These are phyloP conservation scores for Leccinum variicolor DNA, from an alignment of 768 basidiomycete genomes.

Conservation along the genomic window DNA sequence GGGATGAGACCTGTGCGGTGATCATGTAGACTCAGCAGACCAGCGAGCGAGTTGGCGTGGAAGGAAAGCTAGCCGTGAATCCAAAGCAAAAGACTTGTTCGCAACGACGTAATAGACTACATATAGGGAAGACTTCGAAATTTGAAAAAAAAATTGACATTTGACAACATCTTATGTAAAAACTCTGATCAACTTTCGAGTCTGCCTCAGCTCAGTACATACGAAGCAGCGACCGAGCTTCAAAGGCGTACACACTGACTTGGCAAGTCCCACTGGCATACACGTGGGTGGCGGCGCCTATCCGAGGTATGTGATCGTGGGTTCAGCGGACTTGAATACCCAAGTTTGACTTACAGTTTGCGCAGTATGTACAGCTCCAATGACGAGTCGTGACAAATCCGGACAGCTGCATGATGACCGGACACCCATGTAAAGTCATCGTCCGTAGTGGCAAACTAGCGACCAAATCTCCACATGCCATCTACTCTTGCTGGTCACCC, in stretches of 20 bases:
- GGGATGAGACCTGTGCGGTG: neutral
- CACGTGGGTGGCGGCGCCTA: too few species aligned
- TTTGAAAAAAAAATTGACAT: neutral
- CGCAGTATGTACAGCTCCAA: too few species aligned
- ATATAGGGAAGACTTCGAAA: neutral
- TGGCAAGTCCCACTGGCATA: too few species aligned
- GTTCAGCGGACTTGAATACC: neutral
- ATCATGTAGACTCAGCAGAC: constrained; percentile 8
- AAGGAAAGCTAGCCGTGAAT: neutral
- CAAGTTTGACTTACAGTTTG: neutral
- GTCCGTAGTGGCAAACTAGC: neutral
- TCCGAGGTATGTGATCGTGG: too few species aligned
- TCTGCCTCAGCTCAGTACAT: too few species aligned
- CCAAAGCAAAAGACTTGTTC: too few species aligned
- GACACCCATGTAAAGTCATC: neutral
- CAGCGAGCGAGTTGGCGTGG: neutral
- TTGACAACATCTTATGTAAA: neutral
- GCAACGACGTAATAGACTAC: neutral
- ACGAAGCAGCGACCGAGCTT: too few species aligned
- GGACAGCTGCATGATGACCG: neutral
- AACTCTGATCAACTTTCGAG: too few species aligned
- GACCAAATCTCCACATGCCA: neutral
- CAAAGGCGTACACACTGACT: too few species aligned
- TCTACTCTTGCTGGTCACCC: constrained; percentile 36
- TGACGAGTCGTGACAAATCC: neutral